These are phyloP conservation scores for Neonectria magnoliae DNA, from an alignment of 2,329 filamentous ascomycete genomes.

Conservation along the genomic window DNA sequence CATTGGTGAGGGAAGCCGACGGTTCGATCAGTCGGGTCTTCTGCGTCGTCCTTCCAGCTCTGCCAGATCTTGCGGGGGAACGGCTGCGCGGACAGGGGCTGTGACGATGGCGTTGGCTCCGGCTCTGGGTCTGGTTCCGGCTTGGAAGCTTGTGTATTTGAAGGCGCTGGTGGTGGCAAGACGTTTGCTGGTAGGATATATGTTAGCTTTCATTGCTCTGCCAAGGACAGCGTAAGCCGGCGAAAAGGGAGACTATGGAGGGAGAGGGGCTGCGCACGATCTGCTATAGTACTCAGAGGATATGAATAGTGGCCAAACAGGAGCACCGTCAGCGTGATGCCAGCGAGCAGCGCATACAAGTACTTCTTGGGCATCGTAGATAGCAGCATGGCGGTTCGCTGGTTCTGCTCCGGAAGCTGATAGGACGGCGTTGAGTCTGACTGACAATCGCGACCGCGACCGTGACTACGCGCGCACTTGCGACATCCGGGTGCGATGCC, in stretches of 20 bases:
- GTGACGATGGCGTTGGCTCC: background rate
- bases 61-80: slow-evolving; percentile 46
- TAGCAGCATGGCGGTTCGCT: background rate
- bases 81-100: background rate
- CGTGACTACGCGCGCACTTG: too few relatives aligned
- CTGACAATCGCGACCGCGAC: background rate
- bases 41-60: slow-evolving; percentile 45
- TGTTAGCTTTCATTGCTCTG: background rate
- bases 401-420: background rate
- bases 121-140: background rate
- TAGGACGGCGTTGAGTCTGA: background rate
- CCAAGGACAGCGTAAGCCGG: background rate
- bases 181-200: background rate
- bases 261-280: background rate
- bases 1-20: slow-evolving; percentile 42
- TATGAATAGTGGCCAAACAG: background rate
- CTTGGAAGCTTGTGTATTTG: background rate
- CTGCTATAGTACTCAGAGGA: background rate
- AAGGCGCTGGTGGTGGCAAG: background rate
- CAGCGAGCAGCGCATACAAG: slow-evolving; percentile 1
- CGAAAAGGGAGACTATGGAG: background rate
- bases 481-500: background rate
- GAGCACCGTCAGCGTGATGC: background rate
- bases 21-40: slow-evolving; percentile 41
- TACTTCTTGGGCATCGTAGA: background rate